Evolutionary conservation across 495 filamentous ascomycete species (phyloP).

Genomic region (Penicillium waksmanii): DNA sequence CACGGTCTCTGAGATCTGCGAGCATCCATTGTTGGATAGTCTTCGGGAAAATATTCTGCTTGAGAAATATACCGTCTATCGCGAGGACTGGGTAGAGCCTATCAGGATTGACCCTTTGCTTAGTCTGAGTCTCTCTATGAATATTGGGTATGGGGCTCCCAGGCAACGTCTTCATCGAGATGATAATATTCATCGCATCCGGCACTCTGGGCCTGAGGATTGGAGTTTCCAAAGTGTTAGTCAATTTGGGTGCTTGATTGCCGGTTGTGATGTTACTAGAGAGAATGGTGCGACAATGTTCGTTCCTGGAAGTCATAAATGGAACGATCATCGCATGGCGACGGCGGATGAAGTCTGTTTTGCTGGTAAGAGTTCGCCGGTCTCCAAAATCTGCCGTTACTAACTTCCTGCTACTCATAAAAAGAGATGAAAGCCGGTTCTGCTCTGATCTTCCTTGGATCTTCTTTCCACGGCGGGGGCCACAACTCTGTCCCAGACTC

Average conservation of each 20-base stretch:
- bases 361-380: not conserved
- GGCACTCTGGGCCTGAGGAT: not conserved
- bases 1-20: not conserved
- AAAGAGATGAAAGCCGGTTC: not conserved
- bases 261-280: slow-evolving; percentile 1
- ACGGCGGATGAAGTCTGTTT: slow-evolving; percentile 2
- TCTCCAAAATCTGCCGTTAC: not conserved
- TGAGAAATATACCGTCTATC: slow-evolving; percentile 2
- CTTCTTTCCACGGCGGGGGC: slow-evolving; percentile 1
- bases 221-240: slow-evolving; percentile 4
- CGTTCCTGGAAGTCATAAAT: slow-evolving; percentile 5
- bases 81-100: not conserved
- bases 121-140: slow-evolving; percentile 3
- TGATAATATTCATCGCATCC: slow-evolving; percentile 3
- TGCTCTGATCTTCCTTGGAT: slow-evolving; percentile 1
- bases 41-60: slow-evolving; percentile 1
- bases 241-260: slow-evolving; percentile 4
- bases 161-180: slow-evolving; percentile 5
- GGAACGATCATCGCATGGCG: not conserved
- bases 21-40: slow-evolving; percentile 3
- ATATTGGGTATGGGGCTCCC: slow-evolving; percentile 3
- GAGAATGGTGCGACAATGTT: slow-evolving; percentile 4
- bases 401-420: too few species aligned
- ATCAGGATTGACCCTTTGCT: slow-evolving; percentile 1
- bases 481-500: slow-evolving; percentile 1